Evolutionary conservation across 2,329 filamentous ascomycete species (phyloP), one percentile per base, ranked within the genome.

Genomic region (Neofusicoccum kwambonambiense): DNA sequence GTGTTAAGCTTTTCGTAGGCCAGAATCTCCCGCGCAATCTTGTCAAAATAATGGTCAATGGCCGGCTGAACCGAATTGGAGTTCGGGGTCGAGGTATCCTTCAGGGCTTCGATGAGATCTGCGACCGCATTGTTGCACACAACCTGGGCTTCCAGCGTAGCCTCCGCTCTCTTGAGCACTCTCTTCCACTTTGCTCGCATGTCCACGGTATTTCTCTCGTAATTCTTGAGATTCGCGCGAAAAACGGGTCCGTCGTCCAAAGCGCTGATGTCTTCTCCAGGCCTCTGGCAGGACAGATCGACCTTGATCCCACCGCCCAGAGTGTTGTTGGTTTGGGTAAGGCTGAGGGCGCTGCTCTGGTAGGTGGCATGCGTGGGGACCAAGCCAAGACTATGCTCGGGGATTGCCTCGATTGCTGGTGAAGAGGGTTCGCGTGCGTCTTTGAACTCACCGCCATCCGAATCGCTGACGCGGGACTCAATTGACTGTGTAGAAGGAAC

Each of bases 31-130:
- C 90, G 89, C 3, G 94, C 93, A 69, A 97, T 98, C 73, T 93
- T 96, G 78, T 98, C 93, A 73, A 98, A 99, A 76, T 99, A 99
- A 77, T 99, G 93, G 68, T 99, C 95, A 66, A 99, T 85, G 4
- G 94, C 95, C 15, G 95, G 96, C 73, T 96, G 92, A n/a, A 99
- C 93, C 0, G 94, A 95, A 73, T 96, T 97, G 56, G 93, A 91
- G 74, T 98, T 98, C 12, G 93, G 96, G 0, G 87, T 88, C 1
- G 93, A 93, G 0, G 93, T 92, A 73, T 98, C 95, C 67, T 90
- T 88, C 37, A 99, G 81, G 4, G 94, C 90, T 13, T 94, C 91
- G 75, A 96, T 89, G 71, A 99, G 96, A 3, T 86, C 87, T 15
- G 86, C 80, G 70, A 96, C 89, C 5, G 93, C 89, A 62, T 96